A percentile compares a stretch with the other conserved stretches of the same genome.
Evolutionary conservation across 179 eudicot species (phyloP).

Genomic region (Dionaea muscipula): DNA sequence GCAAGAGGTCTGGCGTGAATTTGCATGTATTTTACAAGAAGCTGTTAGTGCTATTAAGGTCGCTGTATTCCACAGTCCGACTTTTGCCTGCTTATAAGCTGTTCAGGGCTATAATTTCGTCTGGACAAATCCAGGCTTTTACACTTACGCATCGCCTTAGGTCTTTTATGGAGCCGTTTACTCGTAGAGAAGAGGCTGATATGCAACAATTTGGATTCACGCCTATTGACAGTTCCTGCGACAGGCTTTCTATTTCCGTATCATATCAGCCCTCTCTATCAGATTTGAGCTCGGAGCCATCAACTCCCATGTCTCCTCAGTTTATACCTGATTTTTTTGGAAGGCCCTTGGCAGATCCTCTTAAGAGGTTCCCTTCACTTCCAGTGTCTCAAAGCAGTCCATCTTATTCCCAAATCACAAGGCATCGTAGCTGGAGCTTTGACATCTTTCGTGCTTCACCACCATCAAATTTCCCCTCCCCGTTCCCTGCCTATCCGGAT

Average conservation of each 20-base stretch:
- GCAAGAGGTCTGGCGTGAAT: conserved; percentile 42
- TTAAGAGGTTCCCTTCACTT: conserved; percentile 57
- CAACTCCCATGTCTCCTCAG: conserved; percentile 67
- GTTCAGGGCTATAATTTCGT: conserved; percentile 65
- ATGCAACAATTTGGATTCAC: conserved; percentile 60
- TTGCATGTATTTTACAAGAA: conserved; percentile 55
- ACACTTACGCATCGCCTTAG: conserved; percentile 57
- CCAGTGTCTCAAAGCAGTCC: conserved; percentile 41
- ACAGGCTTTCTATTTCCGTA: conserved; percentile 69
- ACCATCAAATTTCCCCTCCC: conserved; percentile 50
- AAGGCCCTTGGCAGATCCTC: conserved; percentile 75
- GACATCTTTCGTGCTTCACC: conserved; percentile 44
- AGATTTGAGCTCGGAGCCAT: conserved; percentile 49
- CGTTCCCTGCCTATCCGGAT: conserved; percentile 67
- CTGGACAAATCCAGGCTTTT: conserved; percentile 49
- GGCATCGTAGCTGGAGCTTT: conserved; percentile 90
- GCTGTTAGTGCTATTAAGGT: conserved; percentile 58
- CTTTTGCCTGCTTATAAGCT: conserved; percentile 82
- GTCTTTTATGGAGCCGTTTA: conserved; percentile 71
- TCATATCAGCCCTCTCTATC: conserved; percentile 35
- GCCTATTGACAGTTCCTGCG: conserved; percentile 76
- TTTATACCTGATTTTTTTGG: conserved; percentile 83
- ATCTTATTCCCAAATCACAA: conserved; percentile 43
- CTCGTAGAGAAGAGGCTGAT: conserved; percentile 64
- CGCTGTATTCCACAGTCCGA: conserved; percentile 57